Evolutionary conservation across 2,329 filamentous ascomycete species (phyloP).

Genomic region (Cladophialophora exuberans): DNA sequence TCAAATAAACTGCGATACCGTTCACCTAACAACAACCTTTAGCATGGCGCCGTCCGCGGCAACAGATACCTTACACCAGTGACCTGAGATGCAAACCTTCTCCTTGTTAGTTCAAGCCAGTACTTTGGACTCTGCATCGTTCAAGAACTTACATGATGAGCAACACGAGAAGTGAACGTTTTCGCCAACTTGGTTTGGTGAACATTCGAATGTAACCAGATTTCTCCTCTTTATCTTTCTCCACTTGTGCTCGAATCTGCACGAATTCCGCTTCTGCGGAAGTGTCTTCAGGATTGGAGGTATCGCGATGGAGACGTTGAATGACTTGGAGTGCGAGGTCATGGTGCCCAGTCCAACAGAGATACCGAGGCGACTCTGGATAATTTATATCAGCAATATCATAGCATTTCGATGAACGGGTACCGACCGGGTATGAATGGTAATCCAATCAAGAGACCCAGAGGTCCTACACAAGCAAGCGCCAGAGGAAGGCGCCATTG

Average conservation of each 20-base stretch:
- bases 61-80: slow-evolving; percentile 32
- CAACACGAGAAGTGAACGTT: slow-evolving; percentile 19
- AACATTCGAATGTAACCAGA: slow-evolving; percentile 20
- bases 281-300: slow-evolving; percentile 2
- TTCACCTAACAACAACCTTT: slow-evolving; percentile 17
- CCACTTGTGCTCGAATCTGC: slow-evolving; percentile 20
- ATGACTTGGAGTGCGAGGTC: slow-evolving; percentile 18
- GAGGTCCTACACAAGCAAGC: slow-evolving; percentile 13
- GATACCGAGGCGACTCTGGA: slow-evolving; percentile 20
- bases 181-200: slow-evolving; percentile 21
- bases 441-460: slow-evolving; percentile 12
- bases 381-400: background rate
- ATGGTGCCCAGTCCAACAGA: slow-evolving; percentile 15
- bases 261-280: slow-evolving; percentile 21
- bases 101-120: slow-evolving; percentile 11
- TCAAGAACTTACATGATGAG: slow-evolving; percentile 29
- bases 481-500: slow-evolving; percentile 26
- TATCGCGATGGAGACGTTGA: slow-evolving; percentile 18
- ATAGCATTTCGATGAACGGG: background rate
- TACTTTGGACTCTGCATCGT: slow-evolving; percentile 12
- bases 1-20: slow-evolving; percentile 44
- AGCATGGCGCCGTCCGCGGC: background rate
- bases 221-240: slow-evolving; percentile 22
- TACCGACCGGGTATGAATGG: slow-evolving; percentile 16
- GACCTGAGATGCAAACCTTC: slow-evolving; percentile 36